phyloP scores from a whole-genome alignment of 179 eudicot species.

The Silene coronaria region DNA sequence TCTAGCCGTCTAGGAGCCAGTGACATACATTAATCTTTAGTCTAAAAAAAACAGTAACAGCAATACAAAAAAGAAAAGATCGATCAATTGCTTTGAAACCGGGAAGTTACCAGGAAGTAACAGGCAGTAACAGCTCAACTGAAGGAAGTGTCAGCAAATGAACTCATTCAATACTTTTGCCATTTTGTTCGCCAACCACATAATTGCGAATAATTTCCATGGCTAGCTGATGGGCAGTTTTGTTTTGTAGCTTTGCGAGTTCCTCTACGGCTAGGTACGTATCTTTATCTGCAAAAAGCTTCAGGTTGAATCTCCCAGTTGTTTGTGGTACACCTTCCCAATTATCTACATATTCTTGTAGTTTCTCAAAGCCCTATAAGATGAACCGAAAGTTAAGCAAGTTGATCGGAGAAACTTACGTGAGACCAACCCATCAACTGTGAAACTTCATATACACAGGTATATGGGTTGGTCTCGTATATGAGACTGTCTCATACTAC shows the following conservation, averaged over 20 bases:
- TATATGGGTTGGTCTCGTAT: too few relatives aligned
- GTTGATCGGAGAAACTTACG: too few relatives aligned
- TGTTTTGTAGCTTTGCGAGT: constrained; percentile 65
- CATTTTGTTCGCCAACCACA: constrained; percentile 64
- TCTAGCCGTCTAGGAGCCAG: not conserved
- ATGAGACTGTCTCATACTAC: too few relatives aligned
- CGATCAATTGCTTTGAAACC: not conserved
- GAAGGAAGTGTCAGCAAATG: constrained; percentile 15
- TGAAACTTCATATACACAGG: too few relatives aligned
- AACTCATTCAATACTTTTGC: constrained; percentile 40
- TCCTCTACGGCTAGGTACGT: constrained; percentile 62
- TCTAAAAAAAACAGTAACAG: not conserved
- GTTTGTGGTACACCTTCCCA: constrained; percentile 63
- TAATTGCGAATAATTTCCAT: constrained; percentile 73
- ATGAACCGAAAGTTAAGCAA: not conserved
- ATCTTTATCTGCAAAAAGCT: constrained; percentile 68
- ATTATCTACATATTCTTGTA: constrained; percentile 66
- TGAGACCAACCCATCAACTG: too few relatives aligned
- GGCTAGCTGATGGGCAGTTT: constrained; percentile 76
- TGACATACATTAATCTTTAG: not conserved
- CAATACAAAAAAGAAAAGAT: not conserved
- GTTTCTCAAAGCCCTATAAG: constrained; percentile 77
- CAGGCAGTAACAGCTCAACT: constrained; percentile 21
- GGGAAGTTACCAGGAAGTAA: constrained; percentile 17
- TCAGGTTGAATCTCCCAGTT: constrained; percentile 50